Evolutionary conservation across 805 yeast genomes (phyloP), one percentile per base, ranked within the genome.

Genomic region (Suhomyces prunicola): DNA sequence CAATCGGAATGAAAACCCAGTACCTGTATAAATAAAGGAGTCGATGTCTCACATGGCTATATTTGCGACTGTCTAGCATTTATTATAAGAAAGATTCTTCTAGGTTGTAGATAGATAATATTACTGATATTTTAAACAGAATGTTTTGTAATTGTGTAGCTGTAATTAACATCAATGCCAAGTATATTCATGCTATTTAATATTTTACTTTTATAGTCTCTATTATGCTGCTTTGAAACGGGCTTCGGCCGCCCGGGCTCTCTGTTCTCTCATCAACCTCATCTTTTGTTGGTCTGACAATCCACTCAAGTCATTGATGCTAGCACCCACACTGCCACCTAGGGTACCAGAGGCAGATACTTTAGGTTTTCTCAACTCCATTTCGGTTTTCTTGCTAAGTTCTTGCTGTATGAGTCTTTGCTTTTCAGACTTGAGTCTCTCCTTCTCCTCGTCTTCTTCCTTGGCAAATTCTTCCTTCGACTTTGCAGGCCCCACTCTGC

Each of bases 241-340:
- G 0, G 93, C 96, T 67, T 94, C 98, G 0, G 96, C 97, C 0
- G 99, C 99, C 51, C 98, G 80, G 0, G 97, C 97, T 51, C 98
- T 78, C 63, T 92, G 92, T 62, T 94, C 99, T 55, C 99, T 82
- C 88, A 92, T 91, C 19, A 94, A 71, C 61, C 85, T 80, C 79
- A 79, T 77, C 61, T 83, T 80, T 58, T 92, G 97, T 24, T 84
- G 90, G 1, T 85, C 90, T 6, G 84, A 79, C 51, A 93, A 73
- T 0, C 91, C 85, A 44, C 80, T 78, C 50, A 85, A 60, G 46
- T 83, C 83, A 22, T 73, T 71, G 6, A 77, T 44, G 52, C 67
- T 70, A 1, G 66, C 57, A 41, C 57, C 42, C 23, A 53, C 40
- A 60, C 59, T 51, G 64, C 68, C 65, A 2, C 66, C 70, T 2